Conservation (phyloP, 768 basidiomycete genomes). For the Strobilomyces confusus region DNA sequence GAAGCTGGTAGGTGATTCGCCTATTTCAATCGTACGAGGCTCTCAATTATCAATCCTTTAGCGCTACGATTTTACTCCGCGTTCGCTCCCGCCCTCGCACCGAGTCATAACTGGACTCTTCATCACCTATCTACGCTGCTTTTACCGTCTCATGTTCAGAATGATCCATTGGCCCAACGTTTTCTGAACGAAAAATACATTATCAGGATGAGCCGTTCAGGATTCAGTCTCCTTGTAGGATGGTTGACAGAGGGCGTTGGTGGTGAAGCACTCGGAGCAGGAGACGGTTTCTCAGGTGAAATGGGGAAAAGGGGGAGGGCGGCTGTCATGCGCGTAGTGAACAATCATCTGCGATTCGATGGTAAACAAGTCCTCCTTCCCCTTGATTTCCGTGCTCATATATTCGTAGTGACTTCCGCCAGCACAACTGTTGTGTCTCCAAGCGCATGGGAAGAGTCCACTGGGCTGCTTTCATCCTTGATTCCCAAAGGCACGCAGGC, state of each 20-base stretch:
- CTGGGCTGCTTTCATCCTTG: conserved; percentile 76
- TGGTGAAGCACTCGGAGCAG: conserved; percentile 77
- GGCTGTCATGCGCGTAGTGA: conserved; percentile 89
- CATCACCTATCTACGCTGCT: conserved; percentile 78
- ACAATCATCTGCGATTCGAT: conserved; percentile 88
- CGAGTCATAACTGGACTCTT: conserved; percentile 63
- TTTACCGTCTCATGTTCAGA: conserved; percentile 78
- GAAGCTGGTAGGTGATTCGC: conserved; percentile 66
- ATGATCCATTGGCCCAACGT: conserved; percentile 76
- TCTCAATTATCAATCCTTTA: conserved; percentile 28
- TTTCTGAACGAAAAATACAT: conserved; percentile 90
- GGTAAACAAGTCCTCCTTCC: conserved; percentile 44
- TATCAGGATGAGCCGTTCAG: conserved; percentile 85
- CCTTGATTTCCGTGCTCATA: conserved; percentile 16
- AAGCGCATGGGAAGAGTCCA: conserved; percentile 79
- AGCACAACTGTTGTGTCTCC: conserved; percentile 60
- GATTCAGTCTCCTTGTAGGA: conserved; percentile 86
- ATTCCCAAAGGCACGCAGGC: conserved; percentile 59
- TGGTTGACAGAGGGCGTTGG: conserved; percentile 95
- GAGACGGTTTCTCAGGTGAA: conserved; percentile 77
- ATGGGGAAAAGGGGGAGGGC: conserved; percentile 82
- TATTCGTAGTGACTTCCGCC: conserved; percentile 59
- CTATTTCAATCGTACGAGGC: not conserved
- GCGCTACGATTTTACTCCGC: conserved; percentile 71
- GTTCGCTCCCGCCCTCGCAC: conserved; percentile 64